Conservation (phyloP, 768 basidiomycete genomes). For the Lepiota brunneoincarnata region DNA sequence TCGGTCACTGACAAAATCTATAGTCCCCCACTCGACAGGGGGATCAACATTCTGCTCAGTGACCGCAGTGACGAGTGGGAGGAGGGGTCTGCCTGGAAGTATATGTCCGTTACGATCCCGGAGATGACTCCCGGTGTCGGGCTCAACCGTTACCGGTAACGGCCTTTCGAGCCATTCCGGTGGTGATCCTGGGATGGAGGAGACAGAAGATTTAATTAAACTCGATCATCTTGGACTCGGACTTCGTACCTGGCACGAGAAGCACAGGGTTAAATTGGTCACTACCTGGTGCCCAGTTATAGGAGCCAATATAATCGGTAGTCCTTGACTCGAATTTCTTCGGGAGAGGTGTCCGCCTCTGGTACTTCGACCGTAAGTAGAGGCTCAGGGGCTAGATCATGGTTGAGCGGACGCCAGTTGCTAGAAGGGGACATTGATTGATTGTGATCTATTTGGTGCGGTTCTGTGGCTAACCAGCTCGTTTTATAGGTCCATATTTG, state of each 20-base stretch:
- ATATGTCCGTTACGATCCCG: constrained; percentile 60
- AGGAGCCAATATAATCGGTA: constrained; percentile 46
- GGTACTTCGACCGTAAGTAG: constrained; percentile 26
- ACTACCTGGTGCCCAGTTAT: constrained; percentile 44
- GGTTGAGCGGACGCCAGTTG: background rate
- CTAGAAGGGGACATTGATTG: background rate
- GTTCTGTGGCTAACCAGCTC: too few species aligned
- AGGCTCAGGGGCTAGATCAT: background rate
- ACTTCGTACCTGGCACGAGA: constrained; percentile 40
- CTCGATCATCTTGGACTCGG: background rate
- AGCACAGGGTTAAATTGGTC: constrained; percentile 43
- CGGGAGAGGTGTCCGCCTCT: constrained; percentile 15
- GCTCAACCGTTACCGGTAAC: constrained; percentile 49
- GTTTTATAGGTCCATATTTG: too few species aligned
- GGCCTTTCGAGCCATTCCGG: constrained; percentile 49
- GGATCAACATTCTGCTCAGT: constrained; percentile 34
- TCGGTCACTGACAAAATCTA: constrained; percentile 59
- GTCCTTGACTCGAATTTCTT: constrained; percentile 34
- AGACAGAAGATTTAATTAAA: background rate
- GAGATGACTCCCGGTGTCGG: constrained; percentile 48
- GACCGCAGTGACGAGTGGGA: constrained; percentile 61
- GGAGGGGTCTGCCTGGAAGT: constrained; percentile 30
- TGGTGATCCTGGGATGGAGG: constrained; percentile 48
- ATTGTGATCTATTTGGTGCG: too few species aligned
- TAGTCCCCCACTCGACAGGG: constrained; percentile 37